phyloP scores from a whole-genome alignment of 2,329 filamentous ascomycete genomes.

The Neofusicoccum cordaticola region DNA sequence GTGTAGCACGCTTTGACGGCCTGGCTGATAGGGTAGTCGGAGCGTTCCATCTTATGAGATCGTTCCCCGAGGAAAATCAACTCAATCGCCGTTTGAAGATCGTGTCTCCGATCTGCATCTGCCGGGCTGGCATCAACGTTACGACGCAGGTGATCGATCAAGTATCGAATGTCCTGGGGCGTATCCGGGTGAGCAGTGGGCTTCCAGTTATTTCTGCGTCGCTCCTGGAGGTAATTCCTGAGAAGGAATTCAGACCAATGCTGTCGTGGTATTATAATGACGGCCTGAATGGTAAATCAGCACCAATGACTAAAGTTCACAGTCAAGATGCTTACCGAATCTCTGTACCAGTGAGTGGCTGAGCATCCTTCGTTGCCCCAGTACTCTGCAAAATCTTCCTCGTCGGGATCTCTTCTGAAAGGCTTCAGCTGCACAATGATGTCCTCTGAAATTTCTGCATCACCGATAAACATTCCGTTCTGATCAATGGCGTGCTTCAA shows the following conservation, averaged over 20 bases:
- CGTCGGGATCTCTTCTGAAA: constrained; percentile 26
- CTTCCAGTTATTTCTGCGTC: too few species aligned
- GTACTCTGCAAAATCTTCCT: constrained; percentile 27
- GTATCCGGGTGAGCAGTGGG: too few species aligned
- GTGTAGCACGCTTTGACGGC: not conserved
- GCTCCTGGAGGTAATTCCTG: not conserved
- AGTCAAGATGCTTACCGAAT: constrained; percentile 22
- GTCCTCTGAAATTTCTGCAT: not conserved
- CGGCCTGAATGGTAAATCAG: not conserved
- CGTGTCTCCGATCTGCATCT: too few species aligned
- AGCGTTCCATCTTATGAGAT: not conserved
- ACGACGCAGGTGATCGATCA: too few species aligned
- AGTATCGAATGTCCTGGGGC: too few species aligned
- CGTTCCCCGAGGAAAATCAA: not conserved
- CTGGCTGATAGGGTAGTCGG: not conserved
- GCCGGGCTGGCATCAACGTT: too few species aligned
- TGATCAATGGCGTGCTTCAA: not conserved
- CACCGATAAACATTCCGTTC: not conserved
- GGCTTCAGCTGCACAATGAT: not conserved
- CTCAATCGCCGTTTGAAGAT: not conserved
- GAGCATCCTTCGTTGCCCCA: constrained; percentile 28
- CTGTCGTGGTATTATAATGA: constrained; percentile 5
- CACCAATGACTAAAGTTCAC: too few species aligned
- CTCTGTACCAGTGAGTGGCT: constrained; percentile 27
- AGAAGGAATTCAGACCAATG: not conserved